Evolutionary conservation across 2,329 filamentous ascomycete genomes (phyloP).

Genomic region (Clonostachys chloroleuca): DNA sequence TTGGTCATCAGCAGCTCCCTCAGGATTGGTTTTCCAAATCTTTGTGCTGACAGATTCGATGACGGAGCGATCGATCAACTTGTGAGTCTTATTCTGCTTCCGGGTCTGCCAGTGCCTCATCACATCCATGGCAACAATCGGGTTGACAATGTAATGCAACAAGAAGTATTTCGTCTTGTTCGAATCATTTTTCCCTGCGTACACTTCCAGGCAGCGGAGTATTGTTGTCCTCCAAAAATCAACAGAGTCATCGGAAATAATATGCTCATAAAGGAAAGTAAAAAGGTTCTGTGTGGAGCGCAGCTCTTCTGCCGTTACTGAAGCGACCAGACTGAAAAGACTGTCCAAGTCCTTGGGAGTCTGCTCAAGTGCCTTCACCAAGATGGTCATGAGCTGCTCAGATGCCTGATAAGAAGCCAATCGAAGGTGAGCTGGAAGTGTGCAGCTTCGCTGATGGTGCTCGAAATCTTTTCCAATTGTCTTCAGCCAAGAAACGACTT

Average conservation of each 20-base stretch:
- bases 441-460: constrained; percentile 64
- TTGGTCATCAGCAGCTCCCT: constrained; percentile 78
- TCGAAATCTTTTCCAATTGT: constrained; percentile 75
- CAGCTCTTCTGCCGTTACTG: constrained; percentile 78
- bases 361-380: constrained; percentile 74
- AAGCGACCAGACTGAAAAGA: constrained; percentile 79
- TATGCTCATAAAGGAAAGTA: constrained; percentile 76
- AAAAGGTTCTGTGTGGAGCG: constrained; percentile 72
- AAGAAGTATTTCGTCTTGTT: constrained; percentile 93
- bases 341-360: constrained; percentile 76
- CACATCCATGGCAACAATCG: constrained; percentile 93
- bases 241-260: constrained; percentile 79
- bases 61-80: constrained; percentile 79
- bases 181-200: constrained; percentile 70
- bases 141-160: constrained; percentile 89
- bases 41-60: constrained; percentile 88
- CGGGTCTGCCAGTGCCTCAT: constrained; percentile 72
- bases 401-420: constrained; percentile 85
- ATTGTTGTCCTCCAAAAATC: constrained; percentile 83
- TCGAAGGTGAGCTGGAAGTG: constrained; percentile 66
- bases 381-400: constrained; percentile 81
- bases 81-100: constrained; percentile 53
- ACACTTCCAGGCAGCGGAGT: constrained; percentile 82
- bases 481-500: constrained; percentile 56
- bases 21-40: constrained; percentile 87